Base-by-base conservation (phyloP, 2,329 filamentous ascomycete genomes). In the Stachybotrys elegans region DNA sequence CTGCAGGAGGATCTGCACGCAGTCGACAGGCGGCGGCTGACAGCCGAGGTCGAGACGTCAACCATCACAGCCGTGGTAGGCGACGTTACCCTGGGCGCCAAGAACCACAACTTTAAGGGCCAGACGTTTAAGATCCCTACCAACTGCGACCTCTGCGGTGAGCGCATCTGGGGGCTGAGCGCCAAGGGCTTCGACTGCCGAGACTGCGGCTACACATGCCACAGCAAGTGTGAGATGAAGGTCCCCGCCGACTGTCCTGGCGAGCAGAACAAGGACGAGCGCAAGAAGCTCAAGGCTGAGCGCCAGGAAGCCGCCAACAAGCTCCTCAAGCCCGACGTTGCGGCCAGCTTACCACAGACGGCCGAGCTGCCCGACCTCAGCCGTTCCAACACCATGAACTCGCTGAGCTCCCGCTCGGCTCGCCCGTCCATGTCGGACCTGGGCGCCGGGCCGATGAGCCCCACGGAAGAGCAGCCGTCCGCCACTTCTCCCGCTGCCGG, bases 41-140 rank as follows among this genome's bases (percentile, higher is more conserved):
- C 87, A 3, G 89, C 89, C 27, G 93, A 97, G 64, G 86, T 96
- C 14, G 93, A 98, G 67, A 91, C 91, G 8, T 85, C 86, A 2
- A 95, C 91, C 3, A 95, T 98, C 59, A 92, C 89, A n/a, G 75
- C 83, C 9, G 87, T 83, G 0, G 92, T 96, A 3, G 93, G 93
- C 27, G 93, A 98, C 61, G 79, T 98, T 43, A 95, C 91, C 2
- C 73, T 95, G 17, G 92, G 92, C 16, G 91, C 91, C 11, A 89
- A 89, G 62, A 95, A 91, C 58, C 93, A 98, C 71, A 93, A 95
- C 59, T 98, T 98, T 77, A 95, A 95, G 67, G 83, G 88, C n/a
- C 90, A 97, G 60, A 97, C 93, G 0, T 98, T 97, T 76, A 97
- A 97, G 65, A 95, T 98, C 48, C 94, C 94, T 0, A 98, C 93